A percentile compares a stretch with the other conserved stretches of the same genome.
These are phyloP conservation scores for Colletotrichum gloeosporioides DNA, from an alignment of 2,329 filamentous ascomycete genomes.

Conservation along the genomic window DNA sequence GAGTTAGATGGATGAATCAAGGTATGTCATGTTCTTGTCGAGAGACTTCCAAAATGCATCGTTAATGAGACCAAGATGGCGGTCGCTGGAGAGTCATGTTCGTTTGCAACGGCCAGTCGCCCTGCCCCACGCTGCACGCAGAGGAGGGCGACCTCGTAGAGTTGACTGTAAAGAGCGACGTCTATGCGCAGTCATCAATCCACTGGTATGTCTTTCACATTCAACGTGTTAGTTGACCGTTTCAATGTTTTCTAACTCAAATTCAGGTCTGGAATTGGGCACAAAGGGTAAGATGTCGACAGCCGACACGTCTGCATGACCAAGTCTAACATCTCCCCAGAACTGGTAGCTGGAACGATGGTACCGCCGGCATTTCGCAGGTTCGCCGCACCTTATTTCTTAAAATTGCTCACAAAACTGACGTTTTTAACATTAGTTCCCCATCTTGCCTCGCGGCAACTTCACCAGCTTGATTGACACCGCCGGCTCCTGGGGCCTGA, in stretches of 20 bases:
- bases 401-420: background rate
- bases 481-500: slow-evolving; percentile 3
- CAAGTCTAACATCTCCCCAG: background rate
- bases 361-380: slow-evolving; percentile 6
- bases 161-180: slow-evolving; percentile 4
- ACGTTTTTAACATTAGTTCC: background rate
- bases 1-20: slow-evolving; percentile 16
- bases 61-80: background rate
- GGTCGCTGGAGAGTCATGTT: slow-evolving; percentile 17
- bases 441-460: slow-evolving; percentile 11
- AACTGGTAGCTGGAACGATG: slow-evolving; percentile 12
- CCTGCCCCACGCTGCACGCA: slow-evolving; percentile 8
- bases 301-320: background rate
- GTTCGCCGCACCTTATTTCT: background rate
- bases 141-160: slow-evolving; percentile 9
- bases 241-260: background rate
- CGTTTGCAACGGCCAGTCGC: slow-evolving; percentile 12
- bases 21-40: background rate
- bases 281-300: background rate
- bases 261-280: slow-evolving; percentile 12
- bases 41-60: fast-evolving
- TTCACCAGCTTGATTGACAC: slow-evolving; percentile 10
- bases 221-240: background rate
- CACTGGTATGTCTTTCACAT: background rate
- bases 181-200: slow-evolving; percentile 5